Evolutionary conservation across 2,329 filamentous ascomycete genomes (phyloP), one percentile per base, ranked within the genome.

Genomic region (Aspergillus udagawae): DNA sequence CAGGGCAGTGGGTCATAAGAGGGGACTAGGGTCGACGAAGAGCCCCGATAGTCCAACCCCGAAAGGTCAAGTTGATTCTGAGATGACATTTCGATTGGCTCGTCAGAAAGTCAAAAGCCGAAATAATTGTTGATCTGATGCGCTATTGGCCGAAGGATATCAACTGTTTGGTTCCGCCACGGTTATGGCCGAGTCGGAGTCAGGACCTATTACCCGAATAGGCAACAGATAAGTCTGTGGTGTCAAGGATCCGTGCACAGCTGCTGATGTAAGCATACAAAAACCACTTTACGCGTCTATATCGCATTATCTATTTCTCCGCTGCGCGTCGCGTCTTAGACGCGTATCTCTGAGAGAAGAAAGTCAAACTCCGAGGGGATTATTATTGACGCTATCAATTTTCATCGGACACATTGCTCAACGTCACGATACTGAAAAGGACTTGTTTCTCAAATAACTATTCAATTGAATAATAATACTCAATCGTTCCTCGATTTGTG

Each of bases 271-370:
- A 55, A 61, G 44, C 54, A 48, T 44, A 53, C 12, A 56, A 53
- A 70, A 70, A 72, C 60, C 69, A 73, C 70, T 73, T 72, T 62
- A 73, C 70, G 66, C 70, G 70, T 71, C 61, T 54, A 60, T 3
- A 0, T 0, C 8, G 67, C 58, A 60, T 62, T 47, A 66, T 62
- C 27, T 32, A 1, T 53, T 61, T 38, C 2, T 25, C 65, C 70
- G 68, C 61, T 64, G 64, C 64, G 67, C 63, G 44, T 65, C 70
- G 69, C 63, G 67, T 70, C 53, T 27, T 32, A 8, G 25, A 61
- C 66, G 67, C 67, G 67, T 67, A 56, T 27, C 60, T 47, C 47
- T 47, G 51, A 58, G 60, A 58, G 58, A 61, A 56, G 56, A 51
- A 54, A 53, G 44, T 38, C 14, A 38, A 3, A 17, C 14, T 38